Conservation (phyloP, 2,329 filamentous ascomycete species). For the Pyricularia grisea region DNA sequence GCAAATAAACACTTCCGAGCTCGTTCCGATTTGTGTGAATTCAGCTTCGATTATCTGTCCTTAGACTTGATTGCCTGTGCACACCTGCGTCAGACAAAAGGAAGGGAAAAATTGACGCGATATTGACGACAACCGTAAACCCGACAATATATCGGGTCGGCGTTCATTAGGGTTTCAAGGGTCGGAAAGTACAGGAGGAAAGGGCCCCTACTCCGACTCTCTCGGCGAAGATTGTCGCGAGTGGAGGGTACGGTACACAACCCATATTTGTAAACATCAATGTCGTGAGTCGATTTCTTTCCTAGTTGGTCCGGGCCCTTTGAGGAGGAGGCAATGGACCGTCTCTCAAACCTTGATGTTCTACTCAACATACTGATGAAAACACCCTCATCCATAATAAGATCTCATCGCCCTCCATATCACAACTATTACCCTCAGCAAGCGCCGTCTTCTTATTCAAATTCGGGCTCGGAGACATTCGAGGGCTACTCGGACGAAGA, state of each 20-base stretch:
- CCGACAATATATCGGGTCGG: not conserved
- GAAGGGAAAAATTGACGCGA: not conserved
- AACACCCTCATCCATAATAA: not conserved
- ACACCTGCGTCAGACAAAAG: not conserved
- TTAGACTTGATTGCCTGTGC: not conserved
- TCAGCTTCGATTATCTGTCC: not conserved
- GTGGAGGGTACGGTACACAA: slow-evolving; percentile 27
- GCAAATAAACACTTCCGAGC: not conserved
- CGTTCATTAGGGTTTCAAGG: not conserved
- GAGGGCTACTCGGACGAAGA: slow-evolving; percentile 19
- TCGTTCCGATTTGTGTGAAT: not conserved
- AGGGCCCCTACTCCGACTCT: slow-evolving; percentile 34
- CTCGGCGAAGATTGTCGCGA: slow-evolving; percentile 33
- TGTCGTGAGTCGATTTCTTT: slow-evolving; percentile 22
- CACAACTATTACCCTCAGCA: not conserved
- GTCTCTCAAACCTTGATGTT: not conserved
- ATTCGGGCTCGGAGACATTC: not conserved
- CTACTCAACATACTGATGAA: not conserved
- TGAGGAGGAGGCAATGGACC: not conserved
- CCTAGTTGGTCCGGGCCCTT: not conserved
- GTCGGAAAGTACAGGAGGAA: not conserved
- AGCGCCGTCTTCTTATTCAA: not conserved
- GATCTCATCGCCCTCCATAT: not conserved
- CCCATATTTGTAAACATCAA: slow-evolving; percentile 18
- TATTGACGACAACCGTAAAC: not conserved